Percentiles rank a stretch among this genome's conserved stretches.
Conservation (phyloP, 2,329 filamentous ascomycete genomes). For the Calonectria montana region DNA sequence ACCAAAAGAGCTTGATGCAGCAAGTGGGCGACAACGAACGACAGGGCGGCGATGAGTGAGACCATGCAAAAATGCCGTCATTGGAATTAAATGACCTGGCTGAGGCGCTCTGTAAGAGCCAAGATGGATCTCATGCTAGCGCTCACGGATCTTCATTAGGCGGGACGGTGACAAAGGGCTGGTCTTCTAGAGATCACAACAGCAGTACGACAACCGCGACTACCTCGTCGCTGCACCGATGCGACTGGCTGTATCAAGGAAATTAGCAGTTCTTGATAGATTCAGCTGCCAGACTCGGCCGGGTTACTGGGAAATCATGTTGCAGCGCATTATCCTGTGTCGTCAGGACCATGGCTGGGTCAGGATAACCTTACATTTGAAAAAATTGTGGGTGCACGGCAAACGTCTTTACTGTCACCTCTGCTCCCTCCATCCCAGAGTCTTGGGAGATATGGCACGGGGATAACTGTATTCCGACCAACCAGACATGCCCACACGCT, state of each 20-base stretch:
- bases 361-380: not conserved
- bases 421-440: not conserved
- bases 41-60: not conserved
- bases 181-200: not conserved
- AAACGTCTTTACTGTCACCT: not conserved
- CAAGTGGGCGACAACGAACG: slow-evolving; percentile 5
- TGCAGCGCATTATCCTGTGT: not conserved
- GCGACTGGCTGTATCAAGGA: not conserved
- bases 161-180: not conserved
- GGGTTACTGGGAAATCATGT: not conserved
- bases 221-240: not conserved
- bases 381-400: not conserved
- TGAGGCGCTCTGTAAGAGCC: not conserved
- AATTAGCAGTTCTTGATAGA: not conserved
- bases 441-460: slow-evolving; percentile 28
- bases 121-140: not conserved
- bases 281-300: too few relatives aligned
- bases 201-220: too few relatives aligned
- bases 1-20: not conserved
- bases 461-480: slow-evolving; percentile 38
- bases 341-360: not conserved
- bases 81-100: not conserved
- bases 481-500: slow-evolving; percentile 15
- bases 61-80: slow-evolving; percentile 4
- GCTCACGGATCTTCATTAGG: slow-evolving; percentile 3